Evolutionary conservation across 2,329 filamentous ascomycete genomes (phyloP).

Genomic region (Aspergillus neoniger): DNA sequence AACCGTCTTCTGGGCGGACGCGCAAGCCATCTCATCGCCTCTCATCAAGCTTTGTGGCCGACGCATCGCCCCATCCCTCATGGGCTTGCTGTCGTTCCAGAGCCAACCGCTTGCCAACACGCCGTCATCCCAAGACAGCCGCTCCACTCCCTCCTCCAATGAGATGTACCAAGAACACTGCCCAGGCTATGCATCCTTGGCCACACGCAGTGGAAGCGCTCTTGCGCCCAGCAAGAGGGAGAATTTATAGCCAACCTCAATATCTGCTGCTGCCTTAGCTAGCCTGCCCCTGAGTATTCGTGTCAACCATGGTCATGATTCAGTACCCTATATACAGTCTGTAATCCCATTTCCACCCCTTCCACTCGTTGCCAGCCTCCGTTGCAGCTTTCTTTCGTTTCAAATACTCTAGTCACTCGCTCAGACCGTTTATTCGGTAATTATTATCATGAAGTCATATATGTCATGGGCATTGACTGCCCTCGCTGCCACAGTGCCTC

Average conservation of each 20-base stretch:
- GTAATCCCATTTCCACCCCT: background rate
- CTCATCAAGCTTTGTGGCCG: background rate
- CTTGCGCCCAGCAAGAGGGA: background rate
- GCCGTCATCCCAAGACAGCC: background rate
- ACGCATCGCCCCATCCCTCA: background rate
- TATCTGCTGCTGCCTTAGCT: background rate
- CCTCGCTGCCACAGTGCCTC: conserved; percentile 10
- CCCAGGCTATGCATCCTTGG: background rate
- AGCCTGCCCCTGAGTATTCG: background rate
- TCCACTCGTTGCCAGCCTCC: background rate
- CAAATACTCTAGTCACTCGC: background rate
- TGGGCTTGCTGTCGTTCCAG: background rate
- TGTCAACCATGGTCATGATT: background rate
- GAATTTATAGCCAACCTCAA: background rate
- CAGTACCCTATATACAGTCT: background rate
- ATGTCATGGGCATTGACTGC: conserved; percentile 11
- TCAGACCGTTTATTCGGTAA: background rate
- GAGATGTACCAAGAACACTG: background rate
- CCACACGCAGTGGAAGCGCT: background rate
- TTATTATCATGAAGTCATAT: conserved; percentile 7
- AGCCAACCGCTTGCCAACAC: background rate
- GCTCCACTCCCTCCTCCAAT: background rate
- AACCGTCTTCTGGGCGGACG: background rate
- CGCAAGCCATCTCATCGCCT: background rate
- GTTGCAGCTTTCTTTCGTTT: background rate